Percentiles rank a stretch among this genome's conserved stretches.
phyloP scores from a whole-genome alignment of 2,329 filamentous ascomycete genomes.

The Podosphaera aphanis region DNA sequence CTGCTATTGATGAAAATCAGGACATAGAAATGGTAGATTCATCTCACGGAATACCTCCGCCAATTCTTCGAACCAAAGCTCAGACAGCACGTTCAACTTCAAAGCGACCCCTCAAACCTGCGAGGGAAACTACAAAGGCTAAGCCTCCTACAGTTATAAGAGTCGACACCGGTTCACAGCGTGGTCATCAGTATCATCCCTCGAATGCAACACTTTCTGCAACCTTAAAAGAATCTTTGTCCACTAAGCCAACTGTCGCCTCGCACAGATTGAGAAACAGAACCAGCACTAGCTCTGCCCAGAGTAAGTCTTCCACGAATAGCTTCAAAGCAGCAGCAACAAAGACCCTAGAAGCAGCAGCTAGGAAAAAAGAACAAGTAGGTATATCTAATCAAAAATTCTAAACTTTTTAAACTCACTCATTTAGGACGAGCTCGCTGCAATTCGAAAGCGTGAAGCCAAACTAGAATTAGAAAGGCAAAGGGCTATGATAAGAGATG shows the following conservation, averaged over 20 bases:
- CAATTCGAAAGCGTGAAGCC: slow-evolving; percentile 54
- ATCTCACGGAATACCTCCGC: slow-evolving; percentile 31
- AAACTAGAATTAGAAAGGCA: slow-evolving; percentile 66
- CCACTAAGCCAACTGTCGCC: slow-evolving; percentile 22
- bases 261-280: slow-evolving; percentile 33
- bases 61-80: slow-evolving; percentile 26
- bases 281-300: slow-evolving; percentile 26
- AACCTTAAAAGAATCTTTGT: slow-evolving; percentile 31
- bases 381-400: slow-evolving; percentile 2
- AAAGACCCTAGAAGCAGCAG: slow-evolving; percentile 53
- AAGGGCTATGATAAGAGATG: slow-evolving; percentile 40
- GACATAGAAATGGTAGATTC: slow-evolving; percentile 35
- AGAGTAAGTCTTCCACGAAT: slow-evolving; percentile 19
- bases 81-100: slow-evolving; percentile 25
- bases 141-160: slow-evolving; percentile 50
- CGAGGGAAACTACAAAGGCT: slow-evolving; percentile 34
- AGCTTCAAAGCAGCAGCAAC: slow-evolving; percentile 44
- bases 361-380: slow-evolving; percentile 56
- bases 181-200: slow-evolving; percentile 36
- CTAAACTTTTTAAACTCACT: background rate
- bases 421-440: slow-evolving; percentile 47
- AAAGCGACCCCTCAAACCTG: slow-evolving; percentile 37
- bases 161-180: slow-evolving; percentile 43
- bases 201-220: slow-evolving; percentile 33
- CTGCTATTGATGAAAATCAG: slow-evolving; percentile 17